Percentiles rank a stretch among this genome's conserved stretches.
These are phyloP conservation scores for Rhododendron molle DNA, from an alignment of 148 eudicot genomes.

Conservation along the genomic window DNA sequence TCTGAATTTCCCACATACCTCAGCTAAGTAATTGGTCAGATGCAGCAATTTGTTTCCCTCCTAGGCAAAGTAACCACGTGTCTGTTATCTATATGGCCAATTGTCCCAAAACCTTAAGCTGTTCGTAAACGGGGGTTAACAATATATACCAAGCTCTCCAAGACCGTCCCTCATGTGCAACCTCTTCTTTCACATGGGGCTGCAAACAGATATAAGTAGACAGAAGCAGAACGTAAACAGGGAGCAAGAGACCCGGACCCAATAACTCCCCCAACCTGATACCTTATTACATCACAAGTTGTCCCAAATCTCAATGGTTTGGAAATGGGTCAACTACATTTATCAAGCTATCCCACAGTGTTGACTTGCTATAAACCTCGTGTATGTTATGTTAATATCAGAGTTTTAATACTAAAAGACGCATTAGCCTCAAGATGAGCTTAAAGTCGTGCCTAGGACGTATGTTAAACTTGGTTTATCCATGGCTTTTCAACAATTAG, in stretches of 20 bases:
- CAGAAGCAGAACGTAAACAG: neutral
- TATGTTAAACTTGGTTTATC: too few species aligned
- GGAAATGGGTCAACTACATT: too few species aligned
- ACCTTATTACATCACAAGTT: neutral
- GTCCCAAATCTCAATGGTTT: neutral
- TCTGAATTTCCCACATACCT: neutral
- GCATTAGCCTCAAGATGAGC: neutral
- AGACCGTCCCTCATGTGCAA: neutral
- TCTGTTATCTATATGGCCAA: neutral
- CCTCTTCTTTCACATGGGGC: neutral
- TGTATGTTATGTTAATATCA: neutral
- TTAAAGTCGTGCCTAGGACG: neutral
- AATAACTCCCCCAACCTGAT: neutral
- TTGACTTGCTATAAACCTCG: neutral
- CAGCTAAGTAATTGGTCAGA: neutral
- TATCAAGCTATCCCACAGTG: neutral
- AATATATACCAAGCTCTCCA: neutral
- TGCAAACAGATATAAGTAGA: neutral
- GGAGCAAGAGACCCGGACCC: neutral
- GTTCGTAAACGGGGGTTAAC: neutral
- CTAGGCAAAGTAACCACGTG: neutral
- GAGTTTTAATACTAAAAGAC: neutral
- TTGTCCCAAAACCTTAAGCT: neutral
- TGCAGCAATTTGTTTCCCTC: neutral
- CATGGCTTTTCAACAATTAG: too few species aligned